Conservation (phyloP, 192 early-diverging fungal genomes). For the Coemansia sp. region DNA sequence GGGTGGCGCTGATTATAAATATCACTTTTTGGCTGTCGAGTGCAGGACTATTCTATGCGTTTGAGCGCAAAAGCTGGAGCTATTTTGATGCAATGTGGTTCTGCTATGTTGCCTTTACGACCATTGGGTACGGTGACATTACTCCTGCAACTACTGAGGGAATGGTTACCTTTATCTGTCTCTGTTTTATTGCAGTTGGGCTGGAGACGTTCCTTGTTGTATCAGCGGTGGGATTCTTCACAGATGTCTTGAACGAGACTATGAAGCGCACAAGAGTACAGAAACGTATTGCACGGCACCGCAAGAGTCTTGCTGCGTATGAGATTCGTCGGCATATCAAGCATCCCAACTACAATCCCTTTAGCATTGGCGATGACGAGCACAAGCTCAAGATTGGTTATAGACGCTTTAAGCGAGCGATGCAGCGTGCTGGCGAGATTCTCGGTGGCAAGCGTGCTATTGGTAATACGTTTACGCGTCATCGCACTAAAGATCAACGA, state of each 20-base stretch:
- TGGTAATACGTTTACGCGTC: conserved; percentile 10
- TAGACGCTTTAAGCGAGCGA: conserved; percentile 21
- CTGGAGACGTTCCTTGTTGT: conserved; percentile 54
- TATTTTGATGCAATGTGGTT: conserved; percentile 56
- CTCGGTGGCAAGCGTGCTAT: conserved; percentile 19
- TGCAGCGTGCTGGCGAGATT: conserved; percentile 15
- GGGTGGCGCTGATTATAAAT: conserved; percentile 36
- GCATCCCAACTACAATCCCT: conserved; percentile 54
- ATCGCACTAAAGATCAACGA: conserved; percentile 19
- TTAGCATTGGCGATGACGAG: conserved; percentile 39
- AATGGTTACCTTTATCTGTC: conserved; percentile 48
- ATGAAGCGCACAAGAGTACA: conserved; percentile 42
- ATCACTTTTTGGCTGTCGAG: conserved; percentile 44
- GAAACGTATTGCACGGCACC: conserved; percentile 40
- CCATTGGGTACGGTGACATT: conserved; percentile 55
- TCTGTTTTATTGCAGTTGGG: conserved; percentile 50
- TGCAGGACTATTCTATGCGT: conserved; percentile 40
- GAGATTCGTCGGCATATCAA: conserved; percentile 56
- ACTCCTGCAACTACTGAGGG: conserved; percentile 39
- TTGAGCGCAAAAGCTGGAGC: conserved; percentile 30
- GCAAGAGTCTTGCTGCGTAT: conserved; percentile 40
- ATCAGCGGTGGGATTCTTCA: conserved; percentile 42
- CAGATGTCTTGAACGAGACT: conserved; percentile 23
- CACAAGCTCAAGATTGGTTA: conserved; percentile 24
- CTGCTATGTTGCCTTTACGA: conserved; percentile 56